A percentile compares a stretch with the other conserved stretches of the same genome.
phyloP scores from a whole-genome alignment of 208 protist genomes.

The Trypanosoma platydactyli region DNA sequence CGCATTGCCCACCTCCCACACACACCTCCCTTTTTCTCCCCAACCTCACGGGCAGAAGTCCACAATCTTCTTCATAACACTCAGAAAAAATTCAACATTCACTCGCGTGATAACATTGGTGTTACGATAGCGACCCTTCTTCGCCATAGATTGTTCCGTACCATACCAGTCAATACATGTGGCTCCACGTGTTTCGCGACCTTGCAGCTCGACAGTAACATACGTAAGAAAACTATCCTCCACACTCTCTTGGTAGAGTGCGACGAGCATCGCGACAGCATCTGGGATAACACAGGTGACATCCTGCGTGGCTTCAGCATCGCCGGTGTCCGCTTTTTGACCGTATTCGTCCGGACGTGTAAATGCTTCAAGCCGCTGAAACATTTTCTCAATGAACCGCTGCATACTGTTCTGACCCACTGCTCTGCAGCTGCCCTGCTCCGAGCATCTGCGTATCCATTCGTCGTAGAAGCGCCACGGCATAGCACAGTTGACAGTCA shows the following conservation, averaged over 20 bases:
- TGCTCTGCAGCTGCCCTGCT: not conserved
- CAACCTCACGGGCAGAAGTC: constrained; percentile 24
- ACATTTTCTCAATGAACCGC: constrained; percentile 72
- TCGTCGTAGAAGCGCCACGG: constrained; percentile 72
- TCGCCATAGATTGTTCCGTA: constrained; percentile 86
- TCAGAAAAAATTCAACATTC: constrained; percentile 37
- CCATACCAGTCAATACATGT: constrained; percentile 85
- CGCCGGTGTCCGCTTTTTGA: constrained; percentile 67
- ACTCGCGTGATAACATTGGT: constrained; percentile 58
- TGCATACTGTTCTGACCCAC: constrained; percentile 52
- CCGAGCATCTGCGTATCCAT: constrained; percentile 42
- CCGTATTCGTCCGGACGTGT: constrained; percentile 64
- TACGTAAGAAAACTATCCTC: constrained; percentile 67
- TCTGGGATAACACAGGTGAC: constrained; percentile 83
- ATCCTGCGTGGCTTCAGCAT: constrained; percentile 74
- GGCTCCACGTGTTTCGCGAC: constrained; percentile 65
- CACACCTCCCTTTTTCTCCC: constrained; percentile 5
- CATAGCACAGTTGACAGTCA: constrained; percentile 80
- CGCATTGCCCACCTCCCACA: too few relatives aligned
- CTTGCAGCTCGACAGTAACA: constrained; percentile 70
- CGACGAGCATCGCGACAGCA: constrained; percentile 68
- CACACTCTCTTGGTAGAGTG: constrained; percentile 54
- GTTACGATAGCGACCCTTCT: constrained; percentile 77
- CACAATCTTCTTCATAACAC: constrained; percentile 53
- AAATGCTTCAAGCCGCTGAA: constrained; percentile 70